phyloP scores from a whole-genome alignment of 805 yeast genomes.

The Yarrowia sp. region DNA sequence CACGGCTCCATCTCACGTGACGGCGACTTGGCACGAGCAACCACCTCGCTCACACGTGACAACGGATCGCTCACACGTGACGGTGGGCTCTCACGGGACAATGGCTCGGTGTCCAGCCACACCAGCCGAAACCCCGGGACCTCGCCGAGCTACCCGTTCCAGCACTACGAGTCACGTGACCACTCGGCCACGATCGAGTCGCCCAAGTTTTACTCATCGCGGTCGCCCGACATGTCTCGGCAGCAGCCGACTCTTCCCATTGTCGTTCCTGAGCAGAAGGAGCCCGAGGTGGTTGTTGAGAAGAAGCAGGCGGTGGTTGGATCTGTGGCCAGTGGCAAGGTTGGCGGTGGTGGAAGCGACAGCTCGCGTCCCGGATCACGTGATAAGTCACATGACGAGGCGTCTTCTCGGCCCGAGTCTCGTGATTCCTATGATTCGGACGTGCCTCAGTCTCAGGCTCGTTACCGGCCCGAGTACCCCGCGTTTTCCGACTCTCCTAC shows the following conservation, averaged over 20 bases:
- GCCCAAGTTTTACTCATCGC: conserved; percentile 17
- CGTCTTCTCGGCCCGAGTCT: background rate
- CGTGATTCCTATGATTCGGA: background rate
- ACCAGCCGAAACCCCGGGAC: background rate
- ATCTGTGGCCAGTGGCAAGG: background rate
- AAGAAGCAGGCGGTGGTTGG: conserved; percentile 30
- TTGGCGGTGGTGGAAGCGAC: background rate
- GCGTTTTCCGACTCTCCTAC: conserved; percentile 20
- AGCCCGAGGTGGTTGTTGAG: conserved; percentile 6
- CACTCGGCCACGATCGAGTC: background rate
- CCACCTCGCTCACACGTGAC: background rate
- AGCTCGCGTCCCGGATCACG: background rate
- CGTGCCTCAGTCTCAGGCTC: background rate
- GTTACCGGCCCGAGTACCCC: background rate
- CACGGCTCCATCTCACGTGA: background rate
- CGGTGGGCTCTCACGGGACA: too few relatives aligned
- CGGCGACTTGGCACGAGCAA: too few relatives aligned
- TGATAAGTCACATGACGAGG: too few relatives aligned
- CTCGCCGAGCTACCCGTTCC: conserved; percentile 29
- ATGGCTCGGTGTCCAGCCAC: background rate
- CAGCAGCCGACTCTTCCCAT: conserved; percentile 28
- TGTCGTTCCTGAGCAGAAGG: conserved; percentile 22
- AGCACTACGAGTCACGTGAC: conserved; percentile 26
- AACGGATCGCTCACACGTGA: background rate
- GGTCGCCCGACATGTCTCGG: conserved; percentile 17